Evolutionary conservation across 176 grass and related monocot species (phyloP).

Genomic region (Chloris gayana): DNA sequence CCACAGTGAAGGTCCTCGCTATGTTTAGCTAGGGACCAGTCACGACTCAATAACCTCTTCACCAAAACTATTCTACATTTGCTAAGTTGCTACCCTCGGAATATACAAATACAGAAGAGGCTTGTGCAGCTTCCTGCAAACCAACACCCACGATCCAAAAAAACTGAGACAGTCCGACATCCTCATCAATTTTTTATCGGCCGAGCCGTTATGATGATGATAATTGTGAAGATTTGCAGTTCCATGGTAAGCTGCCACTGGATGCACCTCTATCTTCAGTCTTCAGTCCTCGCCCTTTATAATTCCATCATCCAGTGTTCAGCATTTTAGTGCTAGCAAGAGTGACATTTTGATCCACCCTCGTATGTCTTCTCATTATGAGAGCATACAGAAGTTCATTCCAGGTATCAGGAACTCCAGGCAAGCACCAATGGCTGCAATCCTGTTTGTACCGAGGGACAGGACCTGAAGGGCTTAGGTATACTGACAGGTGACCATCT

Average conservation of each 20-base stretch:
- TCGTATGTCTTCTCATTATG: conserved; percentile 53
- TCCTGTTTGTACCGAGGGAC: conserved; percentile 74
- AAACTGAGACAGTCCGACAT: too few relatives aligned
- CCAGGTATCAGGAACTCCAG: conserved; percentile 93
- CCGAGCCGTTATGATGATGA: too few relatives aligned
- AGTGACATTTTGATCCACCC: conserved; percentile 25
- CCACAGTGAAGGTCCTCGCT: not conserved
- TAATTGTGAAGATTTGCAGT: too few relatives aligned
- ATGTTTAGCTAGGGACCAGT: not conserved
- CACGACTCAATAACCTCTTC: not conserved
- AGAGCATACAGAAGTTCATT: conserved; percentile 81
- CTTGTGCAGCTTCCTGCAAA: too few relatives aligned
- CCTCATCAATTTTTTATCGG: too few relatives aligned
- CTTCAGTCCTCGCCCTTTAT: not conserved
- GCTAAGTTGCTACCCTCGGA: too few relatives aligned
- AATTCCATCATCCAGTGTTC: conserved; percentile 26
- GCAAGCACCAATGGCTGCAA: conserved; percentile 98
- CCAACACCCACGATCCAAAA: too few relatives aligned
- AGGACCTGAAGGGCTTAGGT: conserved; percentile 55
- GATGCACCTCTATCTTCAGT: too few relatives aligned
- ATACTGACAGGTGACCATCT: conserved; percentile 84
- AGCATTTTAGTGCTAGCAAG: conserved; percentile 1
- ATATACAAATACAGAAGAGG: too few relatives aligned
- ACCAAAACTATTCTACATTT: conserved; percentile 3
- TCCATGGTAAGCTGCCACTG: too few relatives aligned